Evolutionary conservation across 1,284 basidiomycete genomes (phyloP).

Genomic region (Volvariella surrecta): DNA sequence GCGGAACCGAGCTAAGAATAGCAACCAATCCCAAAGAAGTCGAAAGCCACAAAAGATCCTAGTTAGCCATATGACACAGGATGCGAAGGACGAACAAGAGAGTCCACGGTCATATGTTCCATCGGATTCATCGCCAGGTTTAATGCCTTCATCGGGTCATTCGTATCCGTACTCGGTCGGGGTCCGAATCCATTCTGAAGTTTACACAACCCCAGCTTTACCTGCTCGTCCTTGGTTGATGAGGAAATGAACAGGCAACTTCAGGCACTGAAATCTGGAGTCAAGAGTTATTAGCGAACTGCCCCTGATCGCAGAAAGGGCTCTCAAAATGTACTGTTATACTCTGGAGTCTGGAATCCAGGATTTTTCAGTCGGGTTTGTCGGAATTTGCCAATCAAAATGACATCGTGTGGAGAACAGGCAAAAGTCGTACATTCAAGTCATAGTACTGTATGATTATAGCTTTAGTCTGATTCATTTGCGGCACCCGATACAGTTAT

Average conservation of each 20-base stretch:
- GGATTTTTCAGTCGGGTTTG: no score
- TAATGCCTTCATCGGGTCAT: conserved; percentile 34
- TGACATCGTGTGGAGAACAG: no score
- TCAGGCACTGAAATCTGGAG: conserved; percentile 15
- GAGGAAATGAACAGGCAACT: conserved; percentile 18
- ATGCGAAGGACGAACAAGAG: neutral
- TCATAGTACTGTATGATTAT: no score
- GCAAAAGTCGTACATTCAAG: no score
- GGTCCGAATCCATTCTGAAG: conserved; percentile 39
- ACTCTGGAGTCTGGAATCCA: conserved; percentile 3
- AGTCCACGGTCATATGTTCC: conserved; percentile 33
- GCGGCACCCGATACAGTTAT: no score
- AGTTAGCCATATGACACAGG: no score
- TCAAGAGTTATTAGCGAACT: conserved; percentile 15
- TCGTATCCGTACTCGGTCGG: conserved; percentile 35
- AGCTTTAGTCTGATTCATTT: no score
- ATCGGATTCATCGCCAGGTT: conserved; percentile 44
- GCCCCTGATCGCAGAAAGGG: conserved; percentile 15
- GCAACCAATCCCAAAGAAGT: no score
- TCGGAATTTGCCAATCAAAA: no score
- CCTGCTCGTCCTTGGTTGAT: conserved; percentile 19
- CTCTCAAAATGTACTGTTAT: conserved; percentile 12
- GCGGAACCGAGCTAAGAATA: conserved; percentile 22
- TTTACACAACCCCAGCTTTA: conserved; percentile 13
- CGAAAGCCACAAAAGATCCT: no score